Percentiles rank a stretch among this genome's conserved stretches.
Evolutionary conservation across 1,139 yeast genomes (phyloP).

Genomic region (Hanseniaspora sp.): DNA sequence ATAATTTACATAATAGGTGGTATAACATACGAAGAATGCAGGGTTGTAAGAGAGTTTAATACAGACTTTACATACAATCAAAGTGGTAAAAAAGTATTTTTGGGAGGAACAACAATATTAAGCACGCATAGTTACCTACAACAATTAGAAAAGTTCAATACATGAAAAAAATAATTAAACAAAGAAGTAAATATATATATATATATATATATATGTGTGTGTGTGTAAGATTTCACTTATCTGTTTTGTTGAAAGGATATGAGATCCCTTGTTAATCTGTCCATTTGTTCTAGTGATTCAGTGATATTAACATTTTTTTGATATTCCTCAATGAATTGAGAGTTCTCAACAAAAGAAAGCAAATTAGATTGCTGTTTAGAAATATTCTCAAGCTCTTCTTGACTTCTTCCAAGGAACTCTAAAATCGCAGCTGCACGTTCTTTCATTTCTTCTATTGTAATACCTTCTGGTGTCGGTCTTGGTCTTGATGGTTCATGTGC

Average conservation of each 20-base stretch:
- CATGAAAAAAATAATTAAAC: not conserved
- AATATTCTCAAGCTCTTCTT: slow-evolving; percentile 66
- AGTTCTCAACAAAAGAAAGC: slow-evolving; percentile 37
- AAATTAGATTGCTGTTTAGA: slow-evolving; percentile 45
- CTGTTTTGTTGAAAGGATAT: not conserved
- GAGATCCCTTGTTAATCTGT: slow-evolving; percentile 22
- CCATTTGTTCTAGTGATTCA: slow-evolving; percentile 35
- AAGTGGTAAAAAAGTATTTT: slow-evolving; percentile 43
- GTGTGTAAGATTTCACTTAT: not conserved
- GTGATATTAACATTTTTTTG: slow-evolving; percentile 30
- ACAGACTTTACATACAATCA: slow-evolving; percentile 32
- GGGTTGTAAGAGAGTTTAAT: slow-evolving; percentile 66
- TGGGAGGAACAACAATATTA: slow-evolving; percentile 69
- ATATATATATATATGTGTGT: not conserved
- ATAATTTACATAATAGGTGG: slow-evolving; percentile 83
- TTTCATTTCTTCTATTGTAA: slow-evolving; percentile 69
- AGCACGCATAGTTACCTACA: slow-evolving; percentile 49
- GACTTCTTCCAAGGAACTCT: slow-evolving; percentile 81
- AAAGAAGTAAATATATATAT: no score
- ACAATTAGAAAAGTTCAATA: slow-evolving; percentile 4
- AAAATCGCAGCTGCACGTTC: slow-evolving; percentile 80
- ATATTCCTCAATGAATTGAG: slow-evolving; percentile 27
- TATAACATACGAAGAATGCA: slow-evolving; percentile 80
- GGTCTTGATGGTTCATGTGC: slow-evolving; percentile 52
- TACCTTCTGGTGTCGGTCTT: slow-evolving; percentile 63